phyloP scores from a whole-genome alignment of 352 stramenopile genomes.

The Phytophthora foliorum region DNA sequence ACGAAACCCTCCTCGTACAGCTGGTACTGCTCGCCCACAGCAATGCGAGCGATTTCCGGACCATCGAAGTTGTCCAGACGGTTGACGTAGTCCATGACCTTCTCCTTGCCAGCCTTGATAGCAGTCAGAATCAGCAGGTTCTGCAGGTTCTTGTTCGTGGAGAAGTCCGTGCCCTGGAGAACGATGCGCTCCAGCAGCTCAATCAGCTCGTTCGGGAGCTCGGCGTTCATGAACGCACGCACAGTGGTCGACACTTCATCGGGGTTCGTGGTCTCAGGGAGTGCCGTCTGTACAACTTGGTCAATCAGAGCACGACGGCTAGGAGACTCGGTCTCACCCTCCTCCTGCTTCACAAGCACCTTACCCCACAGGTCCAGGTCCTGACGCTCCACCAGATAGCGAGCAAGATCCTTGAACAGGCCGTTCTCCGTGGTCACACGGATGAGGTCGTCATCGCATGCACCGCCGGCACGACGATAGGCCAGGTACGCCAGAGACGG shows the following conservation, averaged over 20 bases:
- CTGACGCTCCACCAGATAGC: conserved; percentile 99
- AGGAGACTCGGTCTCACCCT: conserved; percentile 92
- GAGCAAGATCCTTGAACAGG: conserved; percentile 99
- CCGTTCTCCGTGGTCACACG: conserved; percentile 99
- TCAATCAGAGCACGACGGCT: conserved; percentile 98
- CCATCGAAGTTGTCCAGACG: conserved; percentile 99
- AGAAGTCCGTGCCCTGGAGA: conserved; percentile 99
- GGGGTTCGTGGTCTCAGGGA: conserved; percentile 98
- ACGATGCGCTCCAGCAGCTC: conserved; percentile 99
- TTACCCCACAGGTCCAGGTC: conserved; percentile 99
- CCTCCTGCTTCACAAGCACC: conserved; percentile 94
- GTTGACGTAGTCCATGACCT: conserved; percentile 99
- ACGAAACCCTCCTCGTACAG: conserved; percentile 99
- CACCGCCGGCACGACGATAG: conserved; percentile 98
- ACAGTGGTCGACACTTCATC: conserved; percentile 99
- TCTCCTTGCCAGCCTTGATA: conserved; percentile 98
- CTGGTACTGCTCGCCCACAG: conserved; percentile 98
- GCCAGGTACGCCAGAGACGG: conserved; percentile 99
- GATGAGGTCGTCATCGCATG: conserved; percentile 99
- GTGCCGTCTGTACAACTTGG: conserved; percentile 99
- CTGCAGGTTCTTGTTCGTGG: conserved; percentile 99
- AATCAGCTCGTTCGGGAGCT: conserved; percentile 99
- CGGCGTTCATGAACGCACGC: conserved; percentile 99
- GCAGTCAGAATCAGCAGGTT: conserved; percentile 99
- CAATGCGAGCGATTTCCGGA: conserved; percentile 99